These are phyloP conservation scores for Mycogone perniciosa DNA, from an alignment of 2,329 filamentous ascomycete species.

Conservation along the genomic window DNA sequence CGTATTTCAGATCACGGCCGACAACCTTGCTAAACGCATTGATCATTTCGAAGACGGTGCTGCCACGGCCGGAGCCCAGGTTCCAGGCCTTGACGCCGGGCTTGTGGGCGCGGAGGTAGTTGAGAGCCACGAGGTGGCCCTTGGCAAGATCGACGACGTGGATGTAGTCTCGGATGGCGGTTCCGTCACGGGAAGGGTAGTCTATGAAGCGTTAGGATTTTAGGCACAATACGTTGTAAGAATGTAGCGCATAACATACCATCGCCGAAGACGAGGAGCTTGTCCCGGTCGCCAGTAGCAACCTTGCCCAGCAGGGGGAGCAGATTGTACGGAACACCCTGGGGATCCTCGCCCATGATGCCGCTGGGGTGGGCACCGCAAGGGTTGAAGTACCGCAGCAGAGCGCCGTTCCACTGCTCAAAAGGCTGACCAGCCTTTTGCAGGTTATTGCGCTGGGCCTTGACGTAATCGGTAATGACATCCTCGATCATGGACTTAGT, in stretches of 20 bases:
- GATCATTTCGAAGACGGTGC: conserved; percentile 96
- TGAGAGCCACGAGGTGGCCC: conserved; percentile 82
- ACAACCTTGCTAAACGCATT: conserved; percentile 86
- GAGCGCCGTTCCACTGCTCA: conserved; percentile 84
- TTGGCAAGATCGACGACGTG: conserved; percentile 85
- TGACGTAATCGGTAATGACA: conserved; percentile 86
- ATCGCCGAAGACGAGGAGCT: conserved; percentile 89
- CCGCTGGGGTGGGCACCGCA: conserved; percentile 90
- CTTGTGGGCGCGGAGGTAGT: conserved; percentile 76
- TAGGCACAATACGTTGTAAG: background rate
- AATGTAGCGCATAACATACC: conserved; percentile 48
- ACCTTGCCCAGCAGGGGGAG: conserved; percentile 92
- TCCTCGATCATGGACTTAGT: conserved; percentile 91
- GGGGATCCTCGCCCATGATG: conserved; percentile 96
- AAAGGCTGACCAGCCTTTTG: conserved; percentile 72
- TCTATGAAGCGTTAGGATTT: conserved; percentile 46
- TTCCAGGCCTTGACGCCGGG: conserved; percentile 96
- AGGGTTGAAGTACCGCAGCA: conserved; percentile 97
- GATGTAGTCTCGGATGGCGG: conserved; percentile 96
- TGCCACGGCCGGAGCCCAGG: conserved; percentile 86
- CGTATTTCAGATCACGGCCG: conserved; percentile 77
- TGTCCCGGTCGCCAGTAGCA: conserved; percentile 88
- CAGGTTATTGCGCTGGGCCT: conserved; percentile 75
- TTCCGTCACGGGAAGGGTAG: conserved; percentile 85
- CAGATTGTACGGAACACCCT: conserved; percentile 92